Evolutionary conservation across 306 rosid species (phyloP), one percentile per base, ranked within the genome.

Genomic region (Trichosanthes cucumerina): DNA sequence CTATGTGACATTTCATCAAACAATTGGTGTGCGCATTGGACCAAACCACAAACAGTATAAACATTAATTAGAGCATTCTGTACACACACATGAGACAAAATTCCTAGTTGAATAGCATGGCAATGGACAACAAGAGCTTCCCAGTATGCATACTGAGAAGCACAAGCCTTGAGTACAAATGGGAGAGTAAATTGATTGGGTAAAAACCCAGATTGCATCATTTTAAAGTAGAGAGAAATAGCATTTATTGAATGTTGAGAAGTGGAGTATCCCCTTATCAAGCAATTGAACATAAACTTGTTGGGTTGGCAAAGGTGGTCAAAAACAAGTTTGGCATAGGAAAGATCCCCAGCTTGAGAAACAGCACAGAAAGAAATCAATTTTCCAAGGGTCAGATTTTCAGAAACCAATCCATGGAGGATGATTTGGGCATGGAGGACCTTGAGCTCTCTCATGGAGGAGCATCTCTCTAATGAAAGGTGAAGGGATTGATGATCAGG

Each of bases 131-230:
- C 5, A 44, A 82, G 78, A 50, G 83, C 90, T 41, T 87, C 90
- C 91, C 88, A 88, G 75, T 77, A 87, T 1, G 84, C 84, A 5
- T 52, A 18, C 34, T 62, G 81, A 12, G 31, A 79, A 43, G 90
- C 81, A 26, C 93, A 91, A 80, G 82, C 90, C 76, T 93, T 89
- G 15, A 92, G 73, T 57, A 89, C 91, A 85, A 87, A 88, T 9
- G 96, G 97, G 50, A 92, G 68, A 1, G 96, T 88, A 62, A 92
- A 92, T 28, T 89, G 88, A 43, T 92, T 90, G 14, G 93, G 96
- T 2, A 81, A 70, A 78, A 81, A 68, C 16, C 92, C 90, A 9
- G 86, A 83, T 43, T 75, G 8, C 31, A 87, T 41, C 97, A 90
- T 90, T 56, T 79, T 81, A 47, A 85, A 81, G 82, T 84, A 89